Base-by-base conservation (phyloP, 2,329 filamentous ascomycete genomes). In the Blastomyces emzantsi region DNA sequence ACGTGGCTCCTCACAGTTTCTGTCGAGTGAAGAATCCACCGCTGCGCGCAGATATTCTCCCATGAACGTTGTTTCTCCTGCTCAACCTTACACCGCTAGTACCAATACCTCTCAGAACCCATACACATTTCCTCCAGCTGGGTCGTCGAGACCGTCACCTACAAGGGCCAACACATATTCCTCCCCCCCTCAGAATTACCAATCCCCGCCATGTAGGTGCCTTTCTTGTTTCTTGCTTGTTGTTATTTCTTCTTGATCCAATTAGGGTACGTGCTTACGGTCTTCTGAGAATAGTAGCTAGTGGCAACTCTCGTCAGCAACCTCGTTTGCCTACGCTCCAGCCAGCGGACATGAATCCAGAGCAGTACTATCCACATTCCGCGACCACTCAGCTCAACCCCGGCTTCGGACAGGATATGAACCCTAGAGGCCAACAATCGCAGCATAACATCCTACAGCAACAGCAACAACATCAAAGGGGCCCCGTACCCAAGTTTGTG, bases 41-140 rank as follows among this genome's bases (percentile, higher is more conserved):
- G 90, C 91, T 64, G 90, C 92, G 65, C 90, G 95, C 75, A 87
- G 92, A 73, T 97, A 97, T 78, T 97, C 93, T 57, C 94, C 93
- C 67, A 97, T 97, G 92, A 93, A 96, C 75, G 85, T 86, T 19
- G 80, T 95, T 66, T 91, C 92, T 65, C 90, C 92, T 51, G 86
- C 88, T 43, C 88, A 90, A 63, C 87, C 91, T 43, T 95, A 95
- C 78, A 83, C 85, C 73, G 82, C 79, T 78, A 89, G 80, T 74
- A 85, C 81, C 66, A 85, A 79, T 73, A 80, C 81, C 74, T 68
- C 82, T 69, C 79, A 79, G 65, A 77, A 76, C 70, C 71, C 78
- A 39, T 83, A 82, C 68, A 76, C 76, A 57, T 82, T 83, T 79
- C 88, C 79, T 80, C 81, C 75, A 70, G 80, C 69, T 22, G 66